phyloP scores from a whole-genome alignment of 306 rosid species.

The Prinsepia uniflora region DNA sequence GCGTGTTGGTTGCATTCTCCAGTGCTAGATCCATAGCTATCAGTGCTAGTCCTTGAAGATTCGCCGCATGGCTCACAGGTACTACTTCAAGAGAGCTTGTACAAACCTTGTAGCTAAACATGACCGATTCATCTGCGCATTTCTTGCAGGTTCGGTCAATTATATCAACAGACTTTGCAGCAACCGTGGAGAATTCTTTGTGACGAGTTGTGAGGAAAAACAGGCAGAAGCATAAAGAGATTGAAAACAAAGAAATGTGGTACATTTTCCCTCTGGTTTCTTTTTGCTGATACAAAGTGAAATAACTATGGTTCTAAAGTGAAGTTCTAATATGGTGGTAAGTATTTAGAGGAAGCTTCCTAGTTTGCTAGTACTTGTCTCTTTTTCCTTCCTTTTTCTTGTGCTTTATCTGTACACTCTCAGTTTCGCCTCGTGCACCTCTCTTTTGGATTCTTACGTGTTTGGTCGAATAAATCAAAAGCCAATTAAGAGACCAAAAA shows the following conservation, averaged over 20 bases:
- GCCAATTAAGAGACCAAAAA: too few species aligned
- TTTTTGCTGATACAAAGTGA: not conserved
- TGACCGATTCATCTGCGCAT: constrained; percentile 39
- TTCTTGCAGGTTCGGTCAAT: constrained; percentile 40
- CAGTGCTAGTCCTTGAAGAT: constrained; percentile 51
- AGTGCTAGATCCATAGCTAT: constrained; percentile 60
- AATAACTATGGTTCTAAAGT: not conserved
- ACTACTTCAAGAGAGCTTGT: constrained; percentile 36
- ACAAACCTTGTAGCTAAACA: constrained; percentile 31
- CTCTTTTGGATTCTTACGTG: too few species aligned
- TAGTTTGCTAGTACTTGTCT: not conserved
- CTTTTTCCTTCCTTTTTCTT: not conserved
- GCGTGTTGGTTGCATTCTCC: constrained; percentile 34
- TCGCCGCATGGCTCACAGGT: constrained; percentile 38
- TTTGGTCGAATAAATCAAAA: too few species aligned
- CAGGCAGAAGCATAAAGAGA: constrained; percentile 14
- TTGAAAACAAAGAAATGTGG: constrained; percentile 11
- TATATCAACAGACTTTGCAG: constrained; percentile 25
- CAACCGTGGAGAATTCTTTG: constrained; percentile 9
- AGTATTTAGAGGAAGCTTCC: constrained; percentile 21
- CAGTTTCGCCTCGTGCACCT: too few species aligned
- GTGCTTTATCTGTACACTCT: not conserved
- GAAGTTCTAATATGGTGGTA: not conserved
- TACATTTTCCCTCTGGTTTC: constrained; percentile 10
- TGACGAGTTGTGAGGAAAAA: constrained; percentile 13